phyloP scores from a whole-genome alignment of 1,139 yeast genomes.

The Blastobotrys malaysiensis region DNA sequence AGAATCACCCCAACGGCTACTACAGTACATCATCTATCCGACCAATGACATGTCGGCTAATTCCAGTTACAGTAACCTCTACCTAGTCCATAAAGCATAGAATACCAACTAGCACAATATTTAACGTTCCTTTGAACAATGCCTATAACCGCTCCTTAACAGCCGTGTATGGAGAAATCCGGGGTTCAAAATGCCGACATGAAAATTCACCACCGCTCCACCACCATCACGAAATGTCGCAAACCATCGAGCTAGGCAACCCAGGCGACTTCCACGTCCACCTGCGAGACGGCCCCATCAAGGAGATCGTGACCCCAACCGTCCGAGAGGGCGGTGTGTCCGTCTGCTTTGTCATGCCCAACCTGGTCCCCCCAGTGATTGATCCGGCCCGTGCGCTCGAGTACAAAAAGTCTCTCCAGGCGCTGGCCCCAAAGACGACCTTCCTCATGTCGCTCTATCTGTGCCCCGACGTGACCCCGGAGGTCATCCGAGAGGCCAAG shows the following conservation, averaged over 20 bases:
- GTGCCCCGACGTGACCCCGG: conserved; percentile 75
- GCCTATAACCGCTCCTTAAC: too few species aligned
- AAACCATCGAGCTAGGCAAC: conserved; percentile 53
- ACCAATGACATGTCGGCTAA: too few species aligned
- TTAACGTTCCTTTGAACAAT: too few species aligned
- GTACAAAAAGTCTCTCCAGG: conserved; percentile 60
- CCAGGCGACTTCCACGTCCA: conserved; percentile 98
- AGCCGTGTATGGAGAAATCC: too few species aligned
- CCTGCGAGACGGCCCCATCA: conserved; percentile 88
- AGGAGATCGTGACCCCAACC: conserved; percentile 86
- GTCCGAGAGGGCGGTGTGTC: conserved; percentile 86
- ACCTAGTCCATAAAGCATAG: too few species aligned
- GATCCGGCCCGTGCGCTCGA: conserved; percentile 67
- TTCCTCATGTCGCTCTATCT: conserved; percentile 89
- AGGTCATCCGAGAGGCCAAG: conserved; percentile 76
- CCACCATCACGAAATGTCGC: neutral
- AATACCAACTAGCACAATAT: too few species aligned
- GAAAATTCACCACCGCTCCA: neutral
- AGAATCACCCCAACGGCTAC: too few species aligned
- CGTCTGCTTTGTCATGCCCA: conserved; percentile 94
- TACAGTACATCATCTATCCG: too few species aligned
- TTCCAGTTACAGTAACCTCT: too few species aligned
- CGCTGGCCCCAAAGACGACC: conserved; percentile 75
- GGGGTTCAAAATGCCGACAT: too few species aligned
- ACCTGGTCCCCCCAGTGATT: conserved; percentile 85